phyloP scores from a whole-genome alignment of 116 monocot genomes.

The Posidonia oceanica region DNA sequence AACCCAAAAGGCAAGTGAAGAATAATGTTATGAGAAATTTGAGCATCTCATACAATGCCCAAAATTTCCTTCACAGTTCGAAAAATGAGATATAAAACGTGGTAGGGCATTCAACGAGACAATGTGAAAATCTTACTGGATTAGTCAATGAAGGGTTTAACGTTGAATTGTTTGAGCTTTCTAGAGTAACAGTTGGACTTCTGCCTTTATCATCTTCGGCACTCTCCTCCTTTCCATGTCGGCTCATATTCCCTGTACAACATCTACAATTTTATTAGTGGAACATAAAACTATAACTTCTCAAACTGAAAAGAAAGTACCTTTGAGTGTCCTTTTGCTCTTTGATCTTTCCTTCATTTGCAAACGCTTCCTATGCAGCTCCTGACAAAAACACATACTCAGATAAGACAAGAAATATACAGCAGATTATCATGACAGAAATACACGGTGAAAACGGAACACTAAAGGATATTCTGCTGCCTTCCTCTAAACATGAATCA shows the following conservation, averaged over 20 bases:
- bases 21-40: too few relatives aligned
- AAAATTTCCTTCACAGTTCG: too few relatives aligned
- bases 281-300: too few relatives aligned
- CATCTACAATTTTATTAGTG: not conserved
- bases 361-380: conserved; percentile 22
- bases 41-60: too few relatives aligned
- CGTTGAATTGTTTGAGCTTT: conserved; percentile 2
- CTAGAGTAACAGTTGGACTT: not conserved
- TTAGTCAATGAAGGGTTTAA: conserved; percentile 1
- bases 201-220: not conserved
- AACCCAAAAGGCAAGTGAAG: too few relatives aligned
- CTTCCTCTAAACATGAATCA: too few relatives aligned
- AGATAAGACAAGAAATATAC: too few relatives aligned
- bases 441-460: too few relatives aligned
- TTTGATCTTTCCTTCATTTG: conserved; percentile 12
- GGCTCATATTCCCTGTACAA: not conserved
- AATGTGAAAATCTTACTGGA: conserved; percentile 3
- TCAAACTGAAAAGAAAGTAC: not conserved
- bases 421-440: too few relatives aligned
- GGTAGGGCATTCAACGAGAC: too few relatives aligned
- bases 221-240: not conserved
- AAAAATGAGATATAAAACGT: too few relatives aligned
- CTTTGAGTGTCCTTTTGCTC: conserved; percentile 13
- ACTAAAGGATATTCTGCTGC: too few relatives aligned
- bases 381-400: not conserved